Evolutionary conservation across 768 basidiomycete genomes (phyloP), one percentile per base, ranked within the genome.

Genomic region (Clathrus columnatus): DNA sequence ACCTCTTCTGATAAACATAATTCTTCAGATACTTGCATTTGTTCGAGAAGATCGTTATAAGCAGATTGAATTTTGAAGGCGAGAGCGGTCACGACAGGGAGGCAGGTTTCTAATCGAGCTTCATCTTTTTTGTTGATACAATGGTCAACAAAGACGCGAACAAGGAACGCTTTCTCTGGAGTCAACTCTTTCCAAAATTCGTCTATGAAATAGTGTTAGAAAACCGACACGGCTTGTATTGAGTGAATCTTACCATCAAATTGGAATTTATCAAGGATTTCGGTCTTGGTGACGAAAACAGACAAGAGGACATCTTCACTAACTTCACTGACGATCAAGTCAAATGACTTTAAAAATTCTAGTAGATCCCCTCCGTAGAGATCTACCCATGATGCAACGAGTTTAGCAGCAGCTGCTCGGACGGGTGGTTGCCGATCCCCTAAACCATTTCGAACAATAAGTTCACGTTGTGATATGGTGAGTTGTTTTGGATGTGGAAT

Each of bases 41-140:
- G 65, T 47, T 74, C 70, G n/a, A 77, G 69, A 24, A 86, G 75
- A 14, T 71, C 67, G 63, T 92, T 91, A 69, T 86, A 94, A 0
- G 78, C 70, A 7, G 75, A 67, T 62, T 91, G 82, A 20, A 94
- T 83, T 5, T 72, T 71, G 70, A 83, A 88, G 0, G 93, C 93
- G 50, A 94, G 76, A 0, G 75, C 73, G 1, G 88, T 91, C 20
- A 95, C 89, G 24, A 90, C 91, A 1, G 95, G 95, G 4, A 97
- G 75, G 14, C 77, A 72, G 1, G 74, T 69, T 61, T 91, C 87
- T 2, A 94, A 71, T 29, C 82, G 79, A 2, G 69, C 69, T 50
- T 82, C 75, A 50, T 88, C 79, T 45, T 83, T 75, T 1, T 72
- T 80, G 17, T 70, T 71, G 17, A 68, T 74, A 62, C 90, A 93